Base-by-base conservation (phyloP, 306 rosid species). In the Canavalia ensiformis region DNA sequence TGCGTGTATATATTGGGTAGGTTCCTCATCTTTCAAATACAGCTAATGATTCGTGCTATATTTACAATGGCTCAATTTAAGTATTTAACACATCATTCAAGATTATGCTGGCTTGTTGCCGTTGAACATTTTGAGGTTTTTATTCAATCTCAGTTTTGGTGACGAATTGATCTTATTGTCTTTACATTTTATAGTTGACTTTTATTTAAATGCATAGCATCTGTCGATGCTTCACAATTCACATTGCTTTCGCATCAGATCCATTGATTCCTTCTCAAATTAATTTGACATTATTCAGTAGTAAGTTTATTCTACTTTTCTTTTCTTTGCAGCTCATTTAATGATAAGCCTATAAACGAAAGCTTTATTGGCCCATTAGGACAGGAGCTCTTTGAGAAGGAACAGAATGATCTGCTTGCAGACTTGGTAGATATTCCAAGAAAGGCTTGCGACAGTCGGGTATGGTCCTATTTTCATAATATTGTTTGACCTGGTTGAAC, bases 371-470 rank as follows among this genome's bases (percentile, higher is more conserved):
- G 98, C 18, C 93, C 98, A 8, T 81, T 95, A 65, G 98, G 97
- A 18, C 82, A 50, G 6, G 97, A 91, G 0, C 99, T 95, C 65
- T 95, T 93, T 46, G 88, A 90, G 84, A 95, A 86, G 82, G 99
- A 95, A 79, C 99, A 95, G 58, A 90, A 91, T 74, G 91, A 93
- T 74, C 93, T 95, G 47, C 89, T 95, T 30, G 74, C 97, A 28
- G 97, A 95, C 76, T 86, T 95, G 88, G 94, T 83, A 79, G 96
- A 95, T 82, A 87, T 91, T 79, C 98, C 98, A n/a, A 93, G 95
- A 86, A 95, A 95, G 83, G 92, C 99, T 13, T 93, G 98, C 10
- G 99, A 95, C 72, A 93, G 97, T 60, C 90, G 92, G 85, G 97
- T 95, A 91, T 46, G 90, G 60, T 58, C 12, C 54, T 68, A 55